A percentile compares a stretch with the other conserved stretches of the same genome.
Conservation (phyloP, 371 early-diverging fungal species). For the Fennellomyces sp. region DNA sequence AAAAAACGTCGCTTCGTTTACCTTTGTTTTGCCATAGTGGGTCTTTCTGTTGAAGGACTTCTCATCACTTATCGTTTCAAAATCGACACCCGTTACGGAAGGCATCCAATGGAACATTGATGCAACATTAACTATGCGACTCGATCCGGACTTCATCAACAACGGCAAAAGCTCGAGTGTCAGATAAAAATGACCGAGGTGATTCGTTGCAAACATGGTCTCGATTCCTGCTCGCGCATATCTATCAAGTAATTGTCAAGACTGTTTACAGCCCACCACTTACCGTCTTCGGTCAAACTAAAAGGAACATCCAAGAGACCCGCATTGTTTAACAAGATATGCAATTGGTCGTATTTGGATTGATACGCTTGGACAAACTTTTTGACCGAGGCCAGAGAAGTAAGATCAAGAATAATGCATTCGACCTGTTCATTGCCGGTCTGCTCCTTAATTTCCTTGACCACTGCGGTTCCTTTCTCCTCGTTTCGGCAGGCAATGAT, state of each 20-base stretch:
- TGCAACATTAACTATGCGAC: constrained; percentile 63
- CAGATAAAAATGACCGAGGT: constrained; percentile 76
- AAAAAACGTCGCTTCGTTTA: constrained; percentile 2
- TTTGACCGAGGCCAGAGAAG: constrained; percentile 55
- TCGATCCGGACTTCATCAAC: constrained; percentile 51
- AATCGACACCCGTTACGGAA: constrained; percentile 22
- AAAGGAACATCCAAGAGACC: constrained; percentile 80
- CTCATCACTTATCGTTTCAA: constrained; percentile 49
- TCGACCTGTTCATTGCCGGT: constrained; percentile 57
- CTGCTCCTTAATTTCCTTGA: constrained; percentile 56
- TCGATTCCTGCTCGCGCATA: constrained; percentile 22
- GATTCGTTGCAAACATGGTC: constrained; percentile 60
- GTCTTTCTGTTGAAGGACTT: constrained; percentile 19
- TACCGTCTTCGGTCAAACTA: constrained; percentile 65
- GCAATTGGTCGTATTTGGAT: constrained; percentile 44
- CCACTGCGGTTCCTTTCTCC: constrained; percentile 44
- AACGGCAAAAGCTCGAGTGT: constrained; percentile 63
- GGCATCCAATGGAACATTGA: constrained; percentile 47
- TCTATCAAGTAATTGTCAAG: too few species aligned
- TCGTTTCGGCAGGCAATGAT: constrained; percentile 63
- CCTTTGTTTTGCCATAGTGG: constrained; percentile 23
- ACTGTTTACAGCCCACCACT: not conserved
- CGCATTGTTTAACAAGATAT: constrained; percentile 68
- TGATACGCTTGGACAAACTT: constrained; percentile 57
- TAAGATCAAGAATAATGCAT: constrained; percentile 62